phyloP scores from a whole-genome alignment of 768 basidiomycete species.

The Pholiota microspora region DNA sequence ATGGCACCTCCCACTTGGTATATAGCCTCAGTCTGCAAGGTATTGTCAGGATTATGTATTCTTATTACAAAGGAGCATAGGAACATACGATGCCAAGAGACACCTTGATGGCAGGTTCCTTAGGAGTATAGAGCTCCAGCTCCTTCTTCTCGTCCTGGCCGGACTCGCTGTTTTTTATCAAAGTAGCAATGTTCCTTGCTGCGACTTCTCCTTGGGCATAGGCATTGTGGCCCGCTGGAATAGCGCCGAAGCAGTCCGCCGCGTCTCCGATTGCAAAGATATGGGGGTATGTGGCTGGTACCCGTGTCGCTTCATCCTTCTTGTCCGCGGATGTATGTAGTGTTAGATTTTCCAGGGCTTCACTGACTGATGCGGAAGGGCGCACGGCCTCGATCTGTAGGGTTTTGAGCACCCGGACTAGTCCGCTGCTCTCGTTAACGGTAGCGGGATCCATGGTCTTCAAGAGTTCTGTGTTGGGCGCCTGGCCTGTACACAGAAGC shows the following conservation, averaged over 20 bases:
- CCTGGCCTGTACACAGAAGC: slow-evolving; percentile 63
- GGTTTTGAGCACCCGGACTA: slow-evolving; percentile 46
- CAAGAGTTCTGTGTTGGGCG: slow-evolving; percentile 52
- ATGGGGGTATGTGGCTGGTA: slow-evolving; percentile 38
- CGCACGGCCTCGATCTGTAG: slow-evolving; percentile 41
- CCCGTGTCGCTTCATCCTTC: neutral
- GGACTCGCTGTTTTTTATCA: slow-evolving; percentile 30
- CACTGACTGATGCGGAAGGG: slow-evolving; percentile 11
- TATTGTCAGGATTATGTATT: neutral
- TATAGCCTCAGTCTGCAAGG: slow-evolving; percentile 36
- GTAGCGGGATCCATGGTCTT: slow-evolving; percentile 37
- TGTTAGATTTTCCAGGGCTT: slow-evolving; percentile 20
- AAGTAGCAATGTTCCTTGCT: slow-evolving; percentile 49
- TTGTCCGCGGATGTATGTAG: slow-evolving; percentile 13
- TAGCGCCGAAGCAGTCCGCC: slow-evolving; percentile 64
- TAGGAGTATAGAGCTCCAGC: slow-evolving; percentile 46
- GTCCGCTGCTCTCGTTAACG: slow-evolving; percentile 35
- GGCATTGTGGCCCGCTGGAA: slow-evolving; percentile 58
- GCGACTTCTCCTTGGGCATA: slow-evolving; percentile 53
- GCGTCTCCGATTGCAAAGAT: slow-evolving; percentile 64
- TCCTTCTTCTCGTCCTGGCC: slow-evolving; percentile 15
- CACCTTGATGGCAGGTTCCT: slow-evolving; percentile 56
- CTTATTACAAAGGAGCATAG: neutral
- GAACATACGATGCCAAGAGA: slow-evolving; percentile 54
- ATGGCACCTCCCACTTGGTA: slow-evolving; percentile 47